Conservation (phyloP, 2,329 filamentous ascomycete genomes). For the Taxawa tesnikishii region DNA sequence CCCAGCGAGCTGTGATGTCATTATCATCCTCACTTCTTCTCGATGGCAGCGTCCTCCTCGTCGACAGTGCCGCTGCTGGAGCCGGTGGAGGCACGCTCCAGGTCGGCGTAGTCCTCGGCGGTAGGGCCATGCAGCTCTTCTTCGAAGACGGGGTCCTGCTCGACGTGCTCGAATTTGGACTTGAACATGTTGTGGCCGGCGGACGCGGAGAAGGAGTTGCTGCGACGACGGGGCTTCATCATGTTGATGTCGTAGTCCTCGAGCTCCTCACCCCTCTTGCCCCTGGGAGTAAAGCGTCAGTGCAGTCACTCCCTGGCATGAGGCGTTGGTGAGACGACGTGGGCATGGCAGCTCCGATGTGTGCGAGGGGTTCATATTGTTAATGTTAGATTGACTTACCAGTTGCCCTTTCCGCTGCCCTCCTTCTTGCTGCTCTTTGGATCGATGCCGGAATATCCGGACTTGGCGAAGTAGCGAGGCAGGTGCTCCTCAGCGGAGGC, state of each 20-base stretch:
- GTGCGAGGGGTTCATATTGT: too few relatives aligned
- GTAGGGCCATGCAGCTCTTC: slow-evolving; percentile 64
- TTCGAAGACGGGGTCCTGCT: slow-evolving; percentile 84
- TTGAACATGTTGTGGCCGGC: slow-evolving; percentile 67
- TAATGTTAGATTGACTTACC: too few relatives aligned
- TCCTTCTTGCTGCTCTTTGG: slow-evolving; percentile 97
- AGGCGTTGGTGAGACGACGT: too few relatives aligned
- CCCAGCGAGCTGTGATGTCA: too few relatives aligned
- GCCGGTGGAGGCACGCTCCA: background rate
- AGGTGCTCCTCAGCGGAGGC: slow-evolving; percentile 58
- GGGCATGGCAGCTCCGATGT: too few relatives aligned
- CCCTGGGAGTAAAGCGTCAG: slow-evolving; percentile 44
- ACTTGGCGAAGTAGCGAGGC: slow-evolving; percentile 88
- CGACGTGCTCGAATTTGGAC: slow-evolving; percentile 91
- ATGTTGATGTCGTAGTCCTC: slow-evolving; percentile 76
- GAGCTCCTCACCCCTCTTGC: slow-evolving; percentile 68
- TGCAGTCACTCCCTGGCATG: slow-evolving; percentile 2
- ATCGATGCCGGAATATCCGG: slow-evolving; percentile 66
- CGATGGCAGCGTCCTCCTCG: background rate
- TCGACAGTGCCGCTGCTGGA: background rate
- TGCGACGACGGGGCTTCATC: slow-evolving; percentile 76
- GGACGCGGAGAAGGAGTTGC: slow-evolving; percentile 72
- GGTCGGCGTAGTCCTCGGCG: slow-evolving; percentile 38
- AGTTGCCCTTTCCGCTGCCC: slow-evolving; percentile 84
- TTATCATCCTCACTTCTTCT: background rate